A percentile compares a stretch with the other conserved stretches of the same genome.
Evolutionary conservation across 768 basidiomycete species (phyloP).

Genomic region (Serendipita indica): DNA sequence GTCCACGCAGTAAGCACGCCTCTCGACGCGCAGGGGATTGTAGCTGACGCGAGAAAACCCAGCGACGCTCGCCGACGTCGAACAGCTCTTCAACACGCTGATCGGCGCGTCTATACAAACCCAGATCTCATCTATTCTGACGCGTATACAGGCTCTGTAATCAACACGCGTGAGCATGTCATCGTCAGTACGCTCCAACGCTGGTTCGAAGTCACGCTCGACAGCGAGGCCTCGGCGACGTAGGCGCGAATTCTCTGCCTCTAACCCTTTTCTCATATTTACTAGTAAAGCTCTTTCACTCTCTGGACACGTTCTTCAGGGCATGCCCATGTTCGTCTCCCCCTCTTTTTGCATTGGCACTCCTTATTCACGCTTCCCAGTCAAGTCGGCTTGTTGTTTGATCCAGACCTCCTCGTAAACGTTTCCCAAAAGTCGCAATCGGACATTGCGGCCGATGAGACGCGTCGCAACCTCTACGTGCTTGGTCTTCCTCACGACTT

Average conservation of each 20-base stretch:
- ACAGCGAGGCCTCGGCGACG: not conserved
- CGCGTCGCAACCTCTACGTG: conserved; percentile 68
- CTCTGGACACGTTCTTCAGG: not conserved
- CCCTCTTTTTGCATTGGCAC: not conserved
- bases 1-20: not conserved
- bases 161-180: not conserved
- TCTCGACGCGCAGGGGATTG: not conserved
- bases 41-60: not conserved
- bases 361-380: not conserved
- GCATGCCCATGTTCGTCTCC: conserved; percentile 1
- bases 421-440: not conserved
- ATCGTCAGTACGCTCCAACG: conserved; percentile 3
- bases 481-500: conserved; percentile 71
- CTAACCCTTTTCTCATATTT: not conserved
- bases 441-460: not conserved
- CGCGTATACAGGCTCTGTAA: not conserved
- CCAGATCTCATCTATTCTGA: not conserved
- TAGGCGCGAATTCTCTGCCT: not conserved
- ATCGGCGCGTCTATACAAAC: not conserved
- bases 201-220: conserved; percentile 3
- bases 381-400: not conserved
- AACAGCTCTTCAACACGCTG: not conserved
- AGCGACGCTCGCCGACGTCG: not conserved
- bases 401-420: conserved; percentile 4
- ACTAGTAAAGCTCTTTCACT: not conserved